These are phyloP conservation scores for Haplosporangium gracile DNA, from an alignment of 192 early-diverging fungal genomes.

Conservation along the genomic window DNA sequence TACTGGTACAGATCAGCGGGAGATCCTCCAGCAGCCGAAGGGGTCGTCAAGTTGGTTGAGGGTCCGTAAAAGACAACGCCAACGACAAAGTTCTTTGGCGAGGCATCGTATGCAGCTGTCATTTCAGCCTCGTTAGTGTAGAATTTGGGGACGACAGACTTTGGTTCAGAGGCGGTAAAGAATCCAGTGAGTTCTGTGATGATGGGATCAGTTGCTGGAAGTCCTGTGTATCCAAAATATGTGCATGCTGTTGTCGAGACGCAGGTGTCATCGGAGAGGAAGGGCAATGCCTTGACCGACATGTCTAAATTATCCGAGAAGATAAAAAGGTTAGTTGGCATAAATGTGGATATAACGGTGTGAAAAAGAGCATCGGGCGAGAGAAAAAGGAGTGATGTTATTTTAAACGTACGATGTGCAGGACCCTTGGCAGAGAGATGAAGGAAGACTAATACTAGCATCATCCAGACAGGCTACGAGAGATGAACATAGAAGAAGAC, in stretches of 20 bases:
- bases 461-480: constrained; percentile 54
- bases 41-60: constrained; percentile 31
- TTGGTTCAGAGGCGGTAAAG: constrained; percentile 54
- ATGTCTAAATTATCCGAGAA: constrained; percentile 26
- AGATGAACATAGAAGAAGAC: no score
- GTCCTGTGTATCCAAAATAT: constrained; percentile 57
- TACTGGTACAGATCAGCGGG: constrained; percentile 24
- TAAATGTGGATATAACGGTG: background rate
- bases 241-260: constrained; percentile 45
- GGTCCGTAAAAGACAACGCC: constrained; percentile 47
- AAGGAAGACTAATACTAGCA: constrained; percentile 53
- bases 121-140: constrained; percentile 46
- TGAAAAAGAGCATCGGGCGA: background rate
- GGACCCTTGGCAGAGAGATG: constrained; percentile 46
- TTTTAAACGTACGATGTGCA: constrained; percentile 21
- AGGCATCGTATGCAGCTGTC: constrained; percentile 33
- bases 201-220: constrained; percentile 46
- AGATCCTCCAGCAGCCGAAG: constrained; percentile 1
- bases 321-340: constrained; percentile 7
- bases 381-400: background rate
- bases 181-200: constrained; percentile 45
- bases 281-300: constrained; percentile 37
- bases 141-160: constrained; percentile 35
- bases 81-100: constrained; percentile 56
- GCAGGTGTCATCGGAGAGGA: constrained; percentile 47